phyloP scores from a whole-genome alignment of 305 asterid genomes.

The Solanum aculeatissimum region DNA sequence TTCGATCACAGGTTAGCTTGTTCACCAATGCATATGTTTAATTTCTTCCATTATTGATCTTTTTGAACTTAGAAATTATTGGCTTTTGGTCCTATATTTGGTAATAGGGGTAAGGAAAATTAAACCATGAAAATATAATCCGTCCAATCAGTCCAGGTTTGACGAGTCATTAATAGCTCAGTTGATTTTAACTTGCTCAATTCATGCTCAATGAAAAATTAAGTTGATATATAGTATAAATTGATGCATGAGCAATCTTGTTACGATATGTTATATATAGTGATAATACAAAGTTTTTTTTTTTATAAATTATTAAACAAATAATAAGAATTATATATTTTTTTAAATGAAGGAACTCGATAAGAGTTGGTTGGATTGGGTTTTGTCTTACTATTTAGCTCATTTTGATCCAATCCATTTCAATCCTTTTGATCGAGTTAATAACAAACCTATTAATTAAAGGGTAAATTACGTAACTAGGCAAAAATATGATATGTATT shows the following conservation, averaged over 20 bases:
- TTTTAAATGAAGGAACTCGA: no score
- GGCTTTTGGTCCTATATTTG: background rate
- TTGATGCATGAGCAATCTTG: background rate
- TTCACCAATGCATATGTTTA: background rate
- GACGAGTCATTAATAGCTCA: background rate
- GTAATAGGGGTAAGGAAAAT: background rate
- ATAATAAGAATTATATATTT: background rate
- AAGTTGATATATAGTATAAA: background rate
- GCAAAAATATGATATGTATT: no score
- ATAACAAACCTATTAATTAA: background rate
- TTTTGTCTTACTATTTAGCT: background rate
- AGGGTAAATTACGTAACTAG: no score
- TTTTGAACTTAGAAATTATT: background rate
- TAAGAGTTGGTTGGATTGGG: background rate
- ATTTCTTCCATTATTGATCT: background rate
- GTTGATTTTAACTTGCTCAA: background rate
- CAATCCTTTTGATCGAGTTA: background rate
- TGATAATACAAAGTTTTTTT: background rate
- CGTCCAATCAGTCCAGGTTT: background rate
- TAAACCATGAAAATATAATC: background rate
- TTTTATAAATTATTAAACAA: background rate
- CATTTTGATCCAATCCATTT: background rate
- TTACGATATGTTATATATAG: background rate
- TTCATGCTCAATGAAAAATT: background rate
- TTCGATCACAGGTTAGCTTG: conserved; percentile 44